Percentiles rank a stretch among this genome's conserved stretches.
Conservation (phyloP, 352 stramenopile species). For the Pilasporangium apinafurcum region DNA sequence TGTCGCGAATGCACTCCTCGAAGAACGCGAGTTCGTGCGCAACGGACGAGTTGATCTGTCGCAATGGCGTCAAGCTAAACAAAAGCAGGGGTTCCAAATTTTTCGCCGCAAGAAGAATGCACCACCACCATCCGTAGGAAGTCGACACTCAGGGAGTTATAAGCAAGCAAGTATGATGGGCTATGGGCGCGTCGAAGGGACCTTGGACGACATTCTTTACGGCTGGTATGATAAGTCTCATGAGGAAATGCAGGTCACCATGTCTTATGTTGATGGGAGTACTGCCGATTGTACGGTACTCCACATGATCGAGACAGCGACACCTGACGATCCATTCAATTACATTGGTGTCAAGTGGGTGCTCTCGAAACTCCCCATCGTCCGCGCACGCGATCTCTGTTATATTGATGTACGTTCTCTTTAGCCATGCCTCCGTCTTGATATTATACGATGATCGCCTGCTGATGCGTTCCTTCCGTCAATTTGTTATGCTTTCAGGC, state of each 20-base stretch:
- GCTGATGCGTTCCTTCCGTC: no score
- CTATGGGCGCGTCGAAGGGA: slow-evolving; percentile 26
- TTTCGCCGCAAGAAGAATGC: slow-evolving; percentile 14
- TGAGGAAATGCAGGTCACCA: slow-evolving; percentile 27
- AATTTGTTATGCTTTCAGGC: no score
- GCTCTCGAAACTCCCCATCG: slow-evolving; percentile 22
- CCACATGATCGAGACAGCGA: slow-evolving; percentile 26
- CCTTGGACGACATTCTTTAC: slow-evolving; percentile 46
- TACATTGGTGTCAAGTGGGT: slow-evolving; percentile 48
- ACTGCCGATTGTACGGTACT: slow-evolving; percentile 30
- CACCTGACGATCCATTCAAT: slow-evolving; percentile 27
- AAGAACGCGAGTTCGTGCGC: slow-evolving; percentile 18
- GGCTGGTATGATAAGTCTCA: slow-evolving; percentile 26
- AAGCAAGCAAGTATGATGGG: slow-evolving; percentile 21
- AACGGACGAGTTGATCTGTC: slow-evolving; percentile 20
- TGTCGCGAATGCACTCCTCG: slow-evolving; percentile 18
- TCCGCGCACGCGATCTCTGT: slow-evolving; percentile 17
- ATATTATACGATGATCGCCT: no score
- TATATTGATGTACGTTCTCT: no score
- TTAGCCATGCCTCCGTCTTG: no score
- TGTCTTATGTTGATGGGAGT: slow-evolving; percentile 16
- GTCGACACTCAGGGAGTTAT: no score
- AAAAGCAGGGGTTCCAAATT: slow-evolving; percentile 30
- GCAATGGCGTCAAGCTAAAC: slow-evolving; percentile 42
- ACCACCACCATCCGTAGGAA: no score